These are phyloP conservation scores for Hibiscus tridactylites DNA, from an alignment of 345 rosid species.

Conservation along the genomic window DNA sequence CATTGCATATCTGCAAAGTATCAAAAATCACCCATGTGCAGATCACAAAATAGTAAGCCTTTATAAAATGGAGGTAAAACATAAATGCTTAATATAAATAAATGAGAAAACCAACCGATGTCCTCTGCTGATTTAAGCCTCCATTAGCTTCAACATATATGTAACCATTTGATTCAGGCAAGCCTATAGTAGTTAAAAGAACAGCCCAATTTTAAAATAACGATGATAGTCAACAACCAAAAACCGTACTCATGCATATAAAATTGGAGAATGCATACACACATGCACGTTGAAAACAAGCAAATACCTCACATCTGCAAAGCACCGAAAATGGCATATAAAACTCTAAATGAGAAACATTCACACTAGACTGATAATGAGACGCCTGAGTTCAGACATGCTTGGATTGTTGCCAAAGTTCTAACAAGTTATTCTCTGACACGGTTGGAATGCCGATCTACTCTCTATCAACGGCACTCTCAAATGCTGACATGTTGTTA, in stretches of 20 bases:
- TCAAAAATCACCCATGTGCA: conserved; percentile 20
- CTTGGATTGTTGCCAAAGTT: neutral
- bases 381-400: neutral
- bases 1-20: conserved; percentile 91
- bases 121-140: conserved; percentile 97
- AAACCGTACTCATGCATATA: neutral
- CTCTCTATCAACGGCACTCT: neutral
- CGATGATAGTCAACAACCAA: neutral
- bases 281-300: neutral
- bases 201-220: neutral
- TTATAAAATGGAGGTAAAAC: conserved; percentile 2
- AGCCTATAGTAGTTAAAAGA: conserved; percentile 35
- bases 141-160: conserved; percentile 97
- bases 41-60: conserved; percentile 12
- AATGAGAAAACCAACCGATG: conserved; percentile 72
- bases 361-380: neutral
- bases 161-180: conserved; percentile 93
- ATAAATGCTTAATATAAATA: conserved; percentile 2
- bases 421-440: neutral
- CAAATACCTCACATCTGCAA: neutral
- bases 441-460: neutral
- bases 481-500: neutral
- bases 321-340: neutral
- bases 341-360: neutral
- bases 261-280: neutral